Evolutionary conservation across 805 yeast species (phyloP).

Genomic region (Cyberlindnera subsufficiens): DNA sequence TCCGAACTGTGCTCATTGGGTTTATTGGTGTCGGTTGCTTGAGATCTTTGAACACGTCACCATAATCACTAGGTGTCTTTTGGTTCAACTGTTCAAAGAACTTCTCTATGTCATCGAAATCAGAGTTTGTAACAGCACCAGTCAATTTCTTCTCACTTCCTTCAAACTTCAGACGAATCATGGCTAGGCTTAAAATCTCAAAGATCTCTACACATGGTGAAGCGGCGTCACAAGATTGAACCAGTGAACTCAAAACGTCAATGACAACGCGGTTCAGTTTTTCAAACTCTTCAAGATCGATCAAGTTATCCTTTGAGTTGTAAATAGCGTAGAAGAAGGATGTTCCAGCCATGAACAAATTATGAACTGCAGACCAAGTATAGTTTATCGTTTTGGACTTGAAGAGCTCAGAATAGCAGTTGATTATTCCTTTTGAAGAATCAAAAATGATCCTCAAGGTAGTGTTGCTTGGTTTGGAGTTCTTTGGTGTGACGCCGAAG

Average conservation of each 20-base stretch:
- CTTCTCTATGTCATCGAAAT: conserved; percentile 20
- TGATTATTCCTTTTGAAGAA: conserved; percentile 62
- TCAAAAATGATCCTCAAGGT: conserved; percentile 54
- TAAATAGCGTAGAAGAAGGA: conserved; percentile 75
- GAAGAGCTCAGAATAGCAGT: conserved; percentile 53
- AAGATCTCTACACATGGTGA: conserved; percentile 63
- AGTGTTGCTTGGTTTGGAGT: conserved; percentile 43
- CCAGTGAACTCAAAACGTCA: conserved; percentile 51
- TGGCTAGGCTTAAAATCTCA: conserved; percentile 66
- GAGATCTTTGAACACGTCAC: conserved; percentile 10
- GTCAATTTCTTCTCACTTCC: conserved; percentile 1
- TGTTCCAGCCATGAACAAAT: conserved; percentile 83
- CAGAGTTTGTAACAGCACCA: conserved; percentile 4
- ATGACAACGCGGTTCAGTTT: conserved; percentile 43
- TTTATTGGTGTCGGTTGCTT: conserved; percentile 7
- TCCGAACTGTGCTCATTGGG: neutral
- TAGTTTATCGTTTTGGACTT: conserved; percentile 61
- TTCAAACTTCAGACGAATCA: conserved; percentile 48
- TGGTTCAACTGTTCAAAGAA: conserved; percentile 21
- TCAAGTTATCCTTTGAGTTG: conserved; percentile 52
- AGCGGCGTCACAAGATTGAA: conserved; percentile 77
- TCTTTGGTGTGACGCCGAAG: conserved; percentile 74
- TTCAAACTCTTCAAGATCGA: conserved; percentile 42
- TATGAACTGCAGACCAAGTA: conserved; percentile 92
- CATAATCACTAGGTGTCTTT: conserved; percentile 11